Evolutionary conservation across 805 yeast genomes (phyloP).

Genomic region (Soucietia sequanensis): DNA sequence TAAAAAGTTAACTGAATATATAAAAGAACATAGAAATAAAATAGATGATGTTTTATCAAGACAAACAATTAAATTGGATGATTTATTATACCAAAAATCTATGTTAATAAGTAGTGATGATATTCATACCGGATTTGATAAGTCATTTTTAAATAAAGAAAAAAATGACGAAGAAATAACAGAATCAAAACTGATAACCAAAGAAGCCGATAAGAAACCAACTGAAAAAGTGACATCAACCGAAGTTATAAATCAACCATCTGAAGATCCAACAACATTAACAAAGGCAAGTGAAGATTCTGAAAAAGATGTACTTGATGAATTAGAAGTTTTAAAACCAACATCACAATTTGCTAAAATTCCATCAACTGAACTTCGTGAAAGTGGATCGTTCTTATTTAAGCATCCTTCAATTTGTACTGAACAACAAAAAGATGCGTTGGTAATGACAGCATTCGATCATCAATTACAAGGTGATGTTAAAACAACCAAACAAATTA

Average conservation of each 20-base stretch:
- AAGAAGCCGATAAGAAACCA: constrained; percentile 17
- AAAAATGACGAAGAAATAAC: constrained; percentile 18
- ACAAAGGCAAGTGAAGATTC: constrained; percentile 6
- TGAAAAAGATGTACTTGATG: constrained; percentile 39
- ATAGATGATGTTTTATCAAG: constrained; percentile 64
- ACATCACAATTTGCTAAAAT: constrained; percentile 67
- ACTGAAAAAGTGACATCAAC: constrained; percentile 26
- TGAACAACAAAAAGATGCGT: constrained; percentile 86
- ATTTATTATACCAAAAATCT: constrained; percentile 67
- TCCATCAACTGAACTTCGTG: constrained; percentile 44
- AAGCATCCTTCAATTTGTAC: constrained; percentile 67
- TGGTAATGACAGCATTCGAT: constrained; percentile 91
- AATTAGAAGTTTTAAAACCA: constrained; percentile 56
- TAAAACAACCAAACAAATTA: constrained; percentile 56
- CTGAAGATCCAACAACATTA: constrained; percentile 6
- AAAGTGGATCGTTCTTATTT: constrained; percentile 52
- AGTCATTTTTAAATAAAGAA: constrained; percentile 72
- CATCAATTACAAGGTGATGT: constrained; percentile 64
- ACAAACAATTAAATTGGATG: constrained; percentile 64
- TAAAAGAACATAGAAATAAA: constrained; percentile 64
- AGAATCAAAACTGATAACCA: constrained; percentile 25
- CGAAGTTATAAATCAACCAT: constrained; percentile 19
- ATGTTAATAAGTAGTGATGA: constrained; percentile 85
- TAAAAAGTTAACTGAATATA: constrained; percentile 34
- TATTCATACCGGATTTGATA: constrained; percentile 87